These are phyloP conservation scores for Tetrapisispora phaffii DNA, from an alignment of 805 yeast genomes.

Conservation along the genomic window DNA sequence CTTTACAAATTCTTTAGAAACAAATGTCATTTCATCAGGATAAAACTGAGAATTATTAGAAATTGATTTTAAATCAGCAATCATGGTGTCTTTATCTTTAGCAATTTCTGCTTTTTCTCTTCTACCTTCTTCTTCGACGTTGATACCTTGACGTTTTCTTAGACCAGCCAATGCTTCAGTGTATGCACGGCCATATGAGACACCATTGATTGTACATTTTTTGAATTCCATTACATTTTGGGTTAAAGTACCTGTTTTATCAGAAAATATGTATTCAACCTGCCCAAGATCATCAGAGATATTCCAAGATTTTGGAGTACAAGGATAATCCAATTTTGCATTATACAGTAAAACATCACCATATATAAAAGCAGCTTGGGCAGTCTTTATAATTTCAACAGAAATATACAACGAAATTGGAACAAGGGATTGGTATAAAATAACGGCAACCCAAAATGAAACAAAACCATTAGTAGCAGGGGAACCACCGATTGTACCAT, in stretches of 20 bases:
- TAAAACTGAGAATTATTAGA: constrained; percentile 34
- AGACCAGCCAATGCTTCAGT: constrained; percentile 78
- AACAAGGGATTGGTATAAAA: constrained; percentile 68
- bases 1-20: constrained; percentile 52
- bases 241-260: constrained; percentile 76
- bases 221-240: constrained; percentile 83
- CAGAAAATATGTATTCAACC: constrained; percentile 75
- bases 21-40: constrained; percentile 58
- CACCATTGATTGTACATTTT: constrained; percentile 68
- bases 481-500: constrained; percentile 56
- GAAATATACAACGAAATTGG: constrained; percentile 79
- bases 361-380: constrained; percentile 72
- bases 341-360: constrained; percentile 68
- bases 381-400: constrained; percentile 73
- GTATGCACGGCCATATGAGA: constrained; percentile 66
- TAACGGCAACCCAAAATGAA: constrained; percentile 66
- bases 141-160: constrained; percentile 66
- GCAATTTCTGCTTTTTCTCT: constrained; percentile 44
- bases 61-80: constrained; percentile 34
- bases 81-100: constrained; percentile 50
- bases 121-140: constrained; percentile 52
- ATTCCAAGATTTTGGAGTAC: constrained; percentile 78
- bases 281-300: constrained; percentile 83
- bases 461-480: constrained; percentile 62
- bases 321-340: constrained; percentile 62